Evolutionary conservation across 2,329 filamentous ascomycete genomes (phyloP), one percentile per base, ranked within the genome.

Genomic region (Colletotrichum echinochloae): DNA sequence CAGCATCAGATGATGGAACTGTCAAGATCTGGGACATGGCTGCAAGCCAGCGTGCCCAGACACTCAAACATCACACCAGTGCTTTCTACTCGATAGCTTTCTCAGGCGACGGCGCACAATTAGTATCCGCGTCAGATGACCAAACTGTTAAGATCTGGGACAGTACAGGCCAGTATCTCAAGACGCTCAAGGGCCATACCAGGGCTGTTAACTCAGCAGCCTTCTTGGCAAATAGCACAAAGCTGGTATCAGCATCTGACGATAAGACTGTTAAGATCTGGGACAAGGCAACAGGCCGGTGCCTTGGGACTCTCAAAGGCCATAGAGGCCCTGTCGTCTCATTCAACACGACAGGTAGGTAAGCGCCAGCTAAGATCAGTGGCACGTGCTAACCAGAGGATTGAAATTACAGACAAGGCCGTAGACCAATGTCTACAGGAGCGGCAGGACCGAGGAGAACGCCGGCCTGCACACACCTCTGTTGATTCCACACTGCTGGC

Each of bases 1-100:
- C 41, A 11, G 41, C 41, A 4, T n/a, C 41, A n/a, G 1, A 0
- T 12, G 44, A 46, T 2, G 0, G 0, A 0, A 12, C 20, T 23
- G 9, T 23, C 3, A 46, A 23, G 44, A 46, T 46, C 20, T 46
- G 44, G 44, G 44, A 46, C 44, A 23, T 11, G 44, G n/a, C 20
- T 5, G 9, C 20, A 23, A 12, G 44, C n/a, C 44, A 23, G 9
- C 2, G 11, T 46, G 8, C 16, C 41, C 18, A 44, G 7, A n/a
- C 18, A 8, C 7, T 4, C 2, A n/a, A 9, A 4, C 6, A 11
- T n/a, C 0, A 4, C 20, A 44, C 8, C 11, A 4, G 39, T 9
- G 1, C 3, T 44, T 11, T 11, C 9, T 0, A 2, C 7, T 44
- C 41, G 1, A n/a, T 44, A n/a, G 7, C 41, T 11, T 11, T 44